phyloP scores from a whole-genome alignment of 257 asterid genomes.

The Petrea volubilis region DNA sequence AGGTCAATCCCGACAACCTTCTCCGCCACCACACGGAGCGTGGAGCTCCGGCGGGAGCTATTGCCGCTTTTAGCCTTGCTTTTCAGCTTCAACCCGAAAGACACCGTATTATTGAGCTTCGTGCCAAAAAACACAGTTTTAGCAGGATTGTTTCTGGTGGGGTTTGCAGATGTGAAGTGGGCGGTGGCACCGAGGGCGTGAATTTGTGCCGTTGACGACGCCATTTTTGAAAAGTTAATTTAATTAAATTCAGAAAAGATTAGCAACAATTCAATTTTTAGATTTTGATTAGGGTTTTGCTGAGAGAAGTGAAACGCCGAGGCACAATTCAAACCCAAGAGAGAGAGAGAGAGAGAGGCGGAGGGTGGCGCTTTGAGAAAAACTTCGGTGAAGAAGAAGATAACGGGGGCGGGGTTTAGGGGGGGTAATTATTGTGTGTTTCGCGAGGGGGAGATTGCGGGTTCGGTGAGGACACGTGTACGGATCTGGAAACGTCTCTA shows the following conservation, averaged over 20 bases:
- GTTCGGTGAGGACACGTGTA: conserved; percentile 46
- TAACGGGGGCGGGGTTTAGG: conserved; percentile 4
- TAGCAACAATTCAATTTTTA: not conserved
- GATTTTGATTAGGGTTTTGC: no score
- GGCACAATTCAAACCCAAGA: conserved; percentile 18
- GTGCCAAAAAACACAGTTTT: conserved; percentile 55
- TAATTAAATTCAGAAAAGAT: not conserved
- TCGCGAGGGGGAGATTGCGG: conserved; percentile 35
- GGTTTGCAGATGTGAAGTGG: conserved; percentile 37
- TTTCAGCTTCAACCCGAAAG: conserved; percentile 47
- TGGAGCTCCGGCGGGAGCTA: conserved; percentile 23
- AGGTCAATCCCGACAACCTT: conserved; percentile 88
- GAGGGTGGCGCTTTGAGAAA: conserved; percentile 19
- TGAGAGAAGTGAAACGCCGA: not conserved
- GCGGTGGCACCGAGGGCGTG: conserved; percentile 60
- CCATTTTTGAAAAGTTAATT: conserved; percentile 26
- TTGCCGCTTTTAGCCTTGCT: conserved; percentile 33
- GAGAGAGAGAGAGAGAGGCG: no score
- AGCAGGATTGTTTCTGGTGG: conserved; percentile 23
- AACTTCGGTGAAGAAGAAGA: conserved; percentile 33
- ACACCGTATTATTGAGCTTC: conserved; percentile 31
- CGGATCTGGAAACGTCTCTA: conserved; percentile 35
- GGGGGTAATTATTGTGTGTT: conserved; percentile 1
- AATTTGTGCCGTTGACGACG: conserved; percentile 65
- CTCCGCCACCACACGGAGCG: conserved; percentile 77